Conservation (phyloP, 108 stramenopile species). For the Cyclostephanos tholiformis region DNA sequence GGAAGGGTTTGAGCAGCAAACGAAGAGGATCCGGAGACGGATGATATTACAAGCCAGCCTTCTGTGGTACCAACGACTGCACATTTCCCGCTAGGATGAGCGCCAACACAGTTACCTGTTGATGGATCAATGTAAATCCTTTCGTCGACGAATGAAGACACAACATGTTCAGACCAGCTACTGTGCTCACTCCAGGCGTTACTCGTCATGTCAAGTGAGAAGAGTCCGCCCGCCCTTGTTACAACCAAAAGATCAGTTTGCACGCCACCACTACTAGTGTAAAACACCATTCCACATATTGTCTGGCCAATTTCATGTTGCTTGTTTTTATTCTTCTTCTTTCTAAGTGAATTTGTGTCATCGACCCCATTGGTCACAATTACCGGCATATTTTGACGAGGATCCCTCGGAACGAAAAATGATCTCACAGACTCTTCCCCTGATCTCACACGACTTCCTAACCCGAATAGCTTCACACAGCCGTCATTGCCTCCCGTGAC, state of each 20-base stretch:
- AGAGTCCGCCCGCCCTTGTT: conserved; percentile 58
- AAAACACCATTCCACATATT: conserved; percentile 66
- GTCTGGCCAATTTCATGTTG: conserved; percentile 46
- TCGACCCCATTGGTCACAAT: background rate
- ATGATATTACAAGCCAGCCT: conserved; percentile 55
- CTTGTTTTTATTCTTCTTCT: conserved; percentile 43
- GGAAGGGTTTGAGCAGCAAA: background rate
- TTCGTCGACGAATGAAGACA: conserved; percentile 8
- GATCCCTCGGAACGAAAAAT: conserved; percentile 24
- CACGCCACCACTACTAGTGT: conserved; percentile 4
- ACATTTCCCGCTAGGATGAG: conserved; percentile 19
- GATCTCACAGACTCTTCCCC: conserved; percentile 6
- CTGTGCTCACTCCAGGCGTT: conserved; percentile 42
- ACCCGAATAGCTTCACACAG: conserved; percentile 52
- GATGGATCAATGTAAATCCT: conserved; percentile 39
- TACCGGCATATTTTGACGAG: background rate
- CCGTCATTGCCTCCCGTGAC: conserved; percentile 75
- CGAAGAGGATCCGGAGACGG: background rate
- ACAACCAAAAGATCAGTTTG: conserved; percentile 47
- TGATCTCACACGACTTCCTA: conserved; percentile 34
- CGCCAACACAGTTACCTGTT: conserved; percentile 60
- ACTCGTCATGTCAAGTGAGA: conserved; percentile 41
- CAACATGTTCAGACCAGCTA: conserved; percentile 51
- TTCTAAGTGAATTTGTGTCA: conserved; percentile 1
- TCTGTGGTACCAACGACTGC: conserved; percentile 65